Percentiles rank a stretch among this genome's conserved stretches.
These are phyloP conservation scores for Hygrophorus russula DNA, from an alignment of 768 basidiomycete genomes.

Conservation along the genomic window DNA sequence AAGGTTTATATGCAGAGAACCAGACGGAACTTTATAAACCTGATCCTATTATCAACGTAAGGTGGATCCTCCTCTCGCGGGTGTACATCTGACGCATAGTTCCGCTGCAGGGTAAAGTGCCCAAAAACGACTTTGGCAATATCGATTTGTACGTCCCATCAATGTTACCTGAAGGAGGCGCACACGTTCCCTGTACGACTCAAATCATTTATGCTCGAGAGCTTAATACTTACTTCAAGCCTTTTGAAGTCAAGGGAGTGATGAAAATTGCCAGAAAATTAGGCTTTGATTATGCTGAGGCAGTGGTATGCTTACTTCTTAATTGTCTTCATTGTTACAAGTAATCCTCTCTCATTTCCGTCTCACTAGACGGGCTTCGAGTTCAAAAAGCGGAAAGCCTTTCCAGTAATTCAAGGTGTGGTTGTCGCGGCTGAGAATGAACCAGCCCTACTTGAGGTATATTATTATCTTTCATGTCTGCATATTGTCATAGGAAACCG, in stretches of 20 bases:
- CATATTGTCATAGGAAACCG: background rate
- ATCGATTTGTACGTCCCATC: conserved; percentile 92
- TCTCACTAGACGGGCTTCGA: conserved; percentile 81
- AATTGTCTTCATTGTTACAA: background rate
- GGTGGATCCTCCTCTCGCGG: conserved; percentile 16
- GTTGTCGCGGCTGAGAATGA: conserved; percentile 82
- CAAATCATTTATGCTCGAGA: conserved; percentile 1
- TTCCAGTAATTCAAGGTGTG: conserved; percentile 76
- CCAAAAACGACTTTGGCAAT: conserved; percentile 94
- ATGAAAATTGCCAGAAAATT: conserved; percentile 83
- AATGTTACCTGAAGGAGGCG: conserved; percentile 86
- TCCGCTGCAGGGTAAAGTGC: conserved; percentile 66
- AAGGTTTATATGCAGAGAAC: conserved; percentile 73
- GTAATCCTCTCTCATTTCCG: conserved; percentile 6
- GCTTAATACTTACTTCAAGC: background rate
- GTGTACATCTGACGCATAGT: background rate
- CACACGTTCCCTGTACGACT: conserved; percentile 71
- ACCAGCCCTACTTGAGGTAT: conserved; percentile 60
- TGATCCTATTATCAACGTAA: conserved; percentile 73
- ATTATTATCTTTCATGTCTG: conserved; percentile 12
- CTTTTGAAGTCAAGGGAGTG: conserved; percentile 60
- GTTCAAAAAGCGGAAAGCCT: conserved; percentile 86
- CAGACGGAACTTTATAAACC: conserved; percentile 83
- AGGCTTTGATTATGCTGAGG: conserved; percentile 87
- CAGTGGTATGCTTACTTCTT: conserved; percentile 60